Evolutionary conservation across 352 stramenopile species (phyloP).

Genomic region (Achlya hypogyna): DNA sequence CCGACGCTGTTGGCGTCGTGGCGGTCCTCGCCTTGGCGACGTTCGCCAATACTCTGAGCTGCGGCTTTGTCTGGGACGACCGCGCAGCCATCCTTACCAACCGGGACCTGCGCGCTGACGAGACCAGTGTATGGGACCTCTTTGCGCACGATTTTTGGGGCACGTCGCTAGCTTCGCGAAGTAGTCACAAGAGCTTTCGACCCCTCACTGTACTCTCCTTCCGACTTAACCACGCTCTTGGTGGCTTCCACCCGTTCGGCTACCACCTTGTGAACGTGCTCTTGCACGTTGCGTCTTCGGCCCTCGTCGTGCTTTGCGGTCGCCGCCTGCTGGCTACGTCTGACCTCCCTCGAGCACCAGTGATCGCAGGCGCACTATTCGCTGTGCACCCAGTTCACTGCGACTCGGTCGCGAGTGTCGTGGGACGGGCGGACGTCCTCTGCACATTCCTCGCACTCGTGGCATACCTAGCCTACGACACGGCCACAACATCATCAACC

Average conservation of each 20-base stretch:
- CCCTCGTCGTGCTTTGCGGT: slow-evolving; percentile 41
- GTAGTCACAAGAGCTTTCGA: slow-evolving; percentile 85
- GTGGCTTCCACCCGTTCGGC: slow-evolving; percentile 34
- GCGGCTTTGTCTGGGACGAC: slow-evolving; percentile 87
- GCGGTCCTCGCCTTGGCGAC: slow-evolving; percentile 34
- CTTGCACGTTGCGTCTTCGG: slow-evolving; percentile 48
- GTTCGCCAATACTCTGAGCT: slow-evolving; percentile 40
- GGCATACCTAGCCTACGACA: slow-evolving; percentile 50
- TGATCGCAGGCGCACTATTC: slow-evolving; percentile 72
- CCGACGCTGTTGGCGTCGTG: slow-evolving; percentile 21
- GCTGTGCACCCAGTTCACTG: slow-evolving; percentile 87
- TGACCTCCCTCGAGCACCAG: background rate
- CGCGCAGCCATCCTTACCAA: slow-evolving; percentile 69
- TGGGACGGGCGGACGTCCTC: slow-evolving; percentile 85
- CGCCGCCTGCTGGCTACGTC: background rate
- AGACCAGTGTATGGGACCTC: slow-evolving; percentile 31
- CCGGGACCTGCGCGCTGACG: slow-evolving; percentile 35
- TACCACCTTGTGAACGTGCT: slow-evolving; percentile 76
- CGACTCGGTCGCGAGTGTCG: slow-evolving; percentile 84
- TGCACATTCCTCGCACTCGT: slow-evolving; percentile 56
- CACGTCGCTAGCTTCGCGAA: slow-evolving; percentile 34
- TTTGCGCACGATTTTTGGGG: slow-evolving; percentile 87
- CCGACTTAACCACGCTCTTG: slow-evolving; percentile 40
- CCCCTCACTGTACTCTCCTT: slow-evolving; percentile 76
- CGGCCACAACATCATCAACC: slow-evolving; percentile 9